Evolutionary conservation across 768 basidiomycete genomes (phyloP).

Genomic region (Leccinum longicurvipes): DNA sequence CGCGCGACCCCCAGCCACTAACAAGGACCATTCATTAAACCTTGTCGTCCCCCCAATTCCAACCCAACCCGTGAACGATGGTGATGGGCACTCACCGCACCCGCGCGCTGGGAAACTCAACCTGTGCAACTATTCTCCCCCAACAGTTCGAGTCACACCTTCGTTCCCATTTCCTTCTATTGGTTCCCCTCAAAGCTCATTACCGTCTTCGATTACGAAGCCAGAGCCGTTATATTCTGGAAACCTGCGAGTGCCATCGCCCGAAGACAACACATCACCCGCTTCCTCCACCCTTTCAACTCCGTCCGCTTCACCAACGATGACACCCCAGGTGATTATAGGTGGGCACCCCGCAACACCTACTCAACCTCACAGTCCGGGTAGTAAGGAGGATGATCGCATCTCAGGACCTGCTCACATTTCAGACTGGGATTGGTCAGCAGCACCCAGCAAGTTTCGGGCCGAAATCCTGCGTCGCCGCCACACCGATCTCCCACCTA

Average conservation of each 20-base stretch:
- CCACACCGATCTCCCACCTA: neutral
- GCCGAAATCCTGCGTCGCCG: neutral
- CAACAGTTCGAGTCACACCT: conserved; percentile 7
- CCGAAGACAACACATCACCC: conserved; percentile 22
- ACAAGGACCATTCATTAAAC: conserved; percentile 13
- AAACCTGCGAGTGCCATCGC: neutral
- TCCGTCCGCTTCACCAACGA: conserved; percentile 20
- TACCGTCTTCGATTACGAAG: neutral
- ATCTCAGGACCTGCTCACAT: conserved; percentile 1
- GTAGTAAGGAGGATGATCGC: neutral
- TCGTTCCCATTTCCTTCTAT: conserved; percentile 1
- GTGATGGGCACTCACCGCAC: neutral
- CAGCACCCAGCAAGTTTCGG: neutral
- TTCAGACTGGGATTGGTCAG: conserved; percentile 25
- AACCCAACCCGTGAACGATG: neutral
- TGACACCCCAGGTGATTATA: conserved; percentile 22
- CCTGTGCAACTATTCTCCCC: conserved; percentile 34
- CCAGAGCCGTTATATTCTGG: neutral
- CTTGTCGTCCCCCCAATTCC: conserved; percentile 3
- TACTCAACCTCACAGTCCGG: neutral
- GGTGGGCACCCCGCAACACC: conserved; percentile 25
- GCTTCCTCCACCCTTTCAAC: conserved; percentile 29
- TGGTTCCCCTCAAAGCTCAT: neutral
- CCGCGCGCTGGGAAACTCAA: conserved; percentile 22
- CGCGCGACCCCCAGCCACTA: neutral